Base-by-base conservation (phyloP, 805 yeast species). In the Candida khao-thaluensis region DNA sequence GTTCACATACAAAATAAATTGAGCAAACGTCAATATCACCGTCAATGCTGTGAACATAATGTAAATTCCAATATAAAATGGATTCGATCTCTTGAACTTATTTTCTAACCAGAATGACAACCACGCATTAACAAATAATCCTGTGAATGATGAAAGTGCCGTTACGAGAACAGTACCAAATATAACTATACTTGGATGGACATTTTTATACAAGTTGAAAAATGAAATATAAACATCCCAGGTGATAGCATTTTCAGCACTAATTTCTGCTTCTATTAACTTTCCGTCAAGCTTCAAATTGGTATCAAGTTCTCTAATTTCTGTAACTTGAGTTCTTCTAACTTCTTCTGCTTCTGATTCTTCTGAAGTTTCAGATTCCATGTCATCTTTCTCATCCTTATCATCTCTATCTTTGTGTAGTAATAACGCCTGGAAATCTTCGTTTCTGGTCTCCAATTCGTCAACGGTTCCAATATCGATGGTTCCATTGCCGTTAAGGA, bases 101-200 rank as follows among this genome's bases (percentile, higher is more conserved):
- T 66, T 43, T 12, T 69, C 71, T 4, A 81, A 69, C 96, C 96
- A 88, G 59, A 82, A 88, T 1, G 95, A 81, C 42, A 88, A 68
- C 95, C 95, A 85, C 14, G 82, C 79, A 55, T 81, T 82, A 28
- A 82, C 72, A 52, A 82, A 79, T 31, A 81, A 58, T 40, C 66
- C 68, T 43, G 73, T 66, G 56, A 81, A 82, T 1, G 75, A 72
- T 7, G 38, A 26, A 11, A 71, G 40, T 7, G 25, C 21, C 57
- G 16, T 54, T 43, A 24, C 50, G 6, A 45, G 2, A 4, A 59
- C 12, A 10, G 60, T 43, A 11, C 53, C 60, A 11, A 57, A 43
- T 14, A 54, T 39, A n/a, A 52, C 33, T 38, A 49, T 20, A 8
- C 6, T 7, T 20, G 22, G 22, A 7, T 6, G 22, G 6, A 20